A percentile compares a stretch with the other conserved stretches of the same genome.
phyloP scores from a whole-genome alignment of 257 asterid species.

The Capsicum rhomboideum region DNA sequence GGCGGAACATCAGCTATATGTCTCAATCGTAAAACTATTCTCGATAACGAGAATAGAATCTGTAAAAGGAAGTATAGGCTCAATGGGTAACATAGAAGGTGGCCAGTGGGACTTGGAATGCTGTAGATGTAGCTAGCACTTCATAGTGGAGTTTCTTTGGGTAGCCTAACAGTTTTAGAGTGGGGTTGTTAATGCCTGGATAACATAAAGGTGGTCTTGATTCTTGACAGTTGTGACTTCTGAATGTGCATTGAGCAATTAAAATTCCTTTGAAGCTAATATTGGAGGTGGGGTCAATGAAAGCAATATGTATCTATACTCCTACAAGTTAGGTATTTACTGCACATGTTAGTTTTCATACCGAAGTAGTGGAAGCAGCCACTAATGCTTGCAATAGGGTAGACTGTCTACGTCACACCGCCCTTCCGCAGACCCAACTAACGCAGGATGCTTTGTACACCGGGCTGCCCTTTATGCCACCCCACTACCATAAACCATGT shows the following conservation, averaged over 20 bases:
- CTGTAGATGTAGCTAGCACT: background rate
- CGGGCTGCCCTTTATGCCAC: background rate
- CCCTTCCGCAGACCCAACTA: background rate
- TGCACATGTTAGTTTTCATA: background rate
- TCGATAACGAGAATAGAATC: background rate
- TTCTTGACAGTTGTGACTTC: background rate
- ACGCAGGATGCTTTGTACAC: background rate
- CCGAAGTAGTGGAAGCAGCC: background rate
- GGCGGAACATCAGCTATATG: background rate
- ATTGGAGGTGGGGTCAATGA: slow-evolving; percentile 1
- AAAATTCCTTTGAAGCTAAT: background rate
- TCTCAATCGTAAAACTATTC: background rate
- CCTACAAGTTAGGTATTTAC: background rate
- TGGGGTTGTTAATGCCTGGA: slow-evolving; percentile 3
- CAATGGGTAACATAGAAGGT: background rate
- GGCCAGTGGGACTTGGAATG: slow-evolving; percentile 2
- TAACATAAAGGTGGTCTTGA: slow-evolving; percentile 5
- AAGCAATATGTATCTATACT: background rate
- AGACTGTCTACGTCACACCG: background rate
- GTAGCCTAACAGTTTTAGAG: background rate
- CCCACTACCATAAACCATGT: background rate
- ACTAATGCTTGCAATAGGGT: no score
- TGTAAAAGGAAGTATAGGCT: background rate
- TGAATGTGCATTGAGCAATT: background rate
- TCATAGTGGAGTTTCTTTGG: slow-evolving; percentile 1